Evolutionary conservation across 352 stramenopile species (phyloP), one percentile per base, ranked within the genome.

Genomic region (Phytopythium helicoides): DNA sequence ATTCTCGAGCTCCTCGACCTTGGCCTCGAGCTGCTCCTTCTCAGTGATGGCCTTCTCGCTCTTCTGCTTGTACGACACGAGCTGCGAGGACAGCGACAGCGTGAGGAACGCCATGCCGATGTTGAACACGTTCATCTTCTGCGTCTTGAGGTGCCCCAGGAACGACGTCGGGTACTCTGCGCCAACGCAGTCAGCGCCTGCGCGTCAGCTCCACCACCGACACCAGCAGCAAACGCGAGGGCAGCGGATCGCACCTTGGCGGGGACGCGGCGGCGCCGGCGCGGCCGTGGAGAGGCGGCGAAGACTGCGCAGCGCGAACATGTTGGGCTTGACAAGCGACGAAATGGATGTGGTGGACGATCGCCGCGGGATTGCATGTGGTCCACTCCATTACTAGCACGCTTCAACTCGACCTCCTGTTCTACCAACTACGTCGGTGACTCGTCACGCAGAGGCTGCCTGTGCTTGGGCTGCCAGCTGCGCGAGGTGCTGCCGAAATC

Each of bases 91-190:
- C n/a, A 94, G 71, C 42, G 84, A 94, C 31, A 94, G 65, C 60
- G 84, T 90, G 52, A 94, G 64, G 64, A 92, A 88, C 6, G 81
- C 81, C 12, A 94, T 60, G 36, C 84, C 81, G 45, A 94, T 87
- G 68, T 92, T 92, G 60, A 92, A 94, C 60, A 89, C 73, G 47
- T 91, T 94, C 44, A 92, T 67, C 58, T 90, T 90, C 60, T 94
- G 77, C 19, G 68, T 89, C 58, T 68, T 68, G 48, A 92, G 51
- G 56, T 94, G 79, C 38, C 76, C 85, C 46, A 92, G 53, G 62
- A 94, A 94, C 41, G 81, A 92, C 55, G 67, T 89, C 28, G 84
- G 84, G 67, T 94, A 94, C 52, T 84, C 80, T 87, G 44, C 34
- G 31, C 5, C 11, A 11, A 5, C 9, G 25, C 11, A 56, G 16